Conservation (phyloP, 2,329 filamentous ascomycete genomes). For the Fusarium solani-melongenae region DNA sequence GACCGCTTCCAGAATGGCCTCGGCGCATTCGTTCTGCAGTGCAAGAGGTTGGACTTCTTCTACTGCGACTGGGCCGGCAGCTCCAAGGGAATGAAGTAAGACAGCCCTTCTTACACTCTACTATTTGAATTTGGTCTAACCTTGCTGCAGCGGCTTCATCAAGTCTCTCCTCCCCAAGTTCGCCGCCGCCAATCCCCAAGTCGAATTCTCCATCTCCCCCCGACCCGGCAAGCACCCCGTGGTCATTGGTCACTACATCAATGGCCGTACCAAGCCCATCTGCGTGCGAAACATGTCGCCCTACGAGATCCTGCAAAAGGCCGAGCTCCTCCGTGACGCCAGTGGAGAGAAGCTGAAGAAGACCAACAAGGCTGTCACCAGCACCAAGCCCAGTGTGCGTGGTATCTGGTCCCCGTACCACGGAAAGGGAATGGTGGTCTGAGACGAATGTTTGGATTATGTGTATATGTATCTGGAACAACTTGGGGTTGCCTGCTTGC, state of each 20-base stretch:
- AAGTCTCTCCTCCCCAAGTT: conserved; percentile 80
- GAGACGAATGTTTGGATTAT: conserved; percentile 35
- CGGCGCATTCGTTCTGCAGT: conserved; percentile 96
- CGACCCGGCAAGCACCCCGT: conserved; percentile 91
- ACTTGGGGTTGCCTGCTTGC: conserved; percentile 30
- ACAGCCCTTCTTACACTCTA: neutral
- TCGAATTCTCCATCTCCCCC: conserved; percentile 93
- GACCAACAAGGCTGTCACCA: conserved; percentile 72
- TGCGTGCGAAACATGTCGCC: conserved; percentile 89
- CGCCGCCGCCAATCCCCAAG: conserved; percentile 82
- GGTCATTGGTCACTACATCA: conserved; percentile 91
- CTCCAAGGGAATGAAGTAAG: conserved; percentile 93
- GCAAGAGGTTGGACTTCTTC: conserved; percentile 94
- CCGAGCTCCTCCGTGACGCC: conserved; percentile 76
- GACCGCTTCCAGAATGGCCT: conserved; percentile 81
- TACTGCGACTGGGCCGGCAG: conserved; percentile 98
- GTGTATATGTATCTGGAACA: conserved; percentile 45
- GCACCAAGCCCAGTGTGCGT: conserved; percentile 73
- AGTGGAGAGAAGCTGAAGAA: conserved; percentile 79
- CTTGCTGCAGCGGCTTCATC: conserved; percentile 76
- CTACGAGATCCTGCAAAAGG: conserved; percentile 84
- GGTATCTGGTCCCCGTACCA: conserved; percentile 79
- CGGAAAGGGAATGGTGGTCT: conserved; percentile 67
- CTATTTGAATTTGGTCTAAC: conserved; percentile 39
- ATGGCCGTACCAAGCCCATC: conserved; percentile 84